Percentiles rank a stretch among this genome's conserved stretches.
These are phyloP conservation scores for Alternaria sp. DNA, from an alignment of 2,329 filamentous ascomycete species.

Conservation along the genomic window DNA sequence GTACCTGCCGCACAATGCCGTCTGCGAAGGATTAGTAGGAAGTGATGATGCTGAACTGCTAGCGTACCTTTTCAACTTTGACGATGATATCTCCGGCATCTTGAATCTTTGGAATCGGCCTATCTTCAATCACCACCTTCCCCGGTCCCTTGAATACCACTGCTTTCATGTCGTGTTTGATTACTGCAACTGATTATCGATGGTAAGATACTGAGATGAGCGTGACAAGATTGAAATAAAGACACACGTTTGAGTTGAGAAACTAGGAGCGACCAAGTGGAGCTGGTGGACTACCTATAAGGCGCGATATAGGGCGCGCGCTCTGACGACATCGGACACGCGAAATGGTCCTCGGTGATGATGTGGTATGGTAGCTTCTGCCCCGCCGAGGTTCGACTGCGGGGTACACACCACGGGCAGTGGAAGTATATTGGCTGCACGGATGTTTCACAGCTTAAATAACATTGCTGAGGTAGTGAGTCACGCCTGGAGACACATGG, in stretches of 20 bases:
- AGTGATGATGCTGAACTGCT: background rate
- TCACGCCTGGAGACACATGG: background rate
- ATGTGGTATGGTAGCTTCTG: slow-evolving; percentile 15
- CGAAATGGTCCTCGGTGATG: slow-evolving; percentile 22
- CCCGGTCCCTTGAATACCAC: slow-evolving; percentile 85
- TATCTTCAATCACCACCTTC: slow-evolving; percentile 78
- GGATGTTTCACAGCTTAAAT: slow-evolving; percentile 3
- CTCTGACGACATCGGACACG: slow-evolving; percentile 21
- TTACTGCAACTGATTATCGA: slow-evolving; percentile 4
- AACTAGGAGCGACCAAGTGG: slow-evolving; percentile 7
- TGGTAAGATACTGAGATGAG: background rate
- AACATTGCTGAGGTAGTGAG: background rate
- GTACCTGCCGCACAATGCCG: slow-evolving; percentile 88
- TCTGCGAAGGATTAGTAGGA: slow-evolving; percentile 48
- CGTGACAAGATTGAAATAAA: background rate
- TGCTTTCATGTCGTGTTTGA: slow-evolving; percentile 74
- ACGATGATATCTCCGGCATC: slow-evolving; percentile 80
- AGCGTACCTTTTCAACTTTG: slow-evolving; percentile 71
- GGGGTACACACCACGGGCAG: slow-evolving; percentile 26
- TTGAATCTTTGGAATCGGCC: slow-evolving; percentile 78
- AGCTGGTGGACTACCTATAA: slow-evolving; percentile 20
- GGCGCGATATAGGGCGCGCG: slow-evolving; percentile 5
- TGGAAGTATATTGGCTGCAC: slow-evolving; percentile 19
- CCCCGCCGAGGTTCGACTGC: slow-evolving; percentile 39
- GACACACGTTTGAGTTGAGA: background rate